A percentile compares a stretch with the other conserved stretches of the same genome.
phyloP scores from a whole-genome alignment of 2,329 filamentous ascomycete species.

The Tolypocladium cylindrosporum region DNA sequence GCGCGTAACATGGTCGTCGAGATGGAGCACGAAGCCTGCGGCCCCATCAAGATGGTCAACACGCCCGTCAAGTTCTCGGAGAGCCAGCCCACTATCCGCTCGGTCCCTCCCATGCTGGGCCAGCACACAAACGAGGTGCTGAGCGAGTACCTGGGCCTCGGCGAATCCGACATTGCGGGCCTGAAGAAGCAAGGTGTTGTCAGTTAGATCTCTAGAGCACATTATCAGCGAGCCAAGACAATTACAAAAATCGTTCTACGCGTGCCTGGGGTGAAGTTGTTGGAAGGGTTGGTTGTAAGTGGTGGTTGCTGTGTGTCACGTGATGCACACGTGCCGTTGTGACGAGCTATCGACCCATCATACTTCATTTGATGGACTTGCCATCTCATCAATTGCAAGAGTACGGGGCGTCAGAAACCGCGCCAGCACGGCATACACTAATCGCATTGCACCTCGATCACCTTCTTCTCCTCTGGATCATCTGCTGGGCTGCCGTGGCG shows the following conservation, averaged over 20 bases:
- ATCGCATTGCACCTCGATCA: not conserved
- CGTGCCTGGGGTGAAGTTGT: not conserved
- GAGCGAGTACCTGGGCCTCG: slow-evolving; percentile 50
- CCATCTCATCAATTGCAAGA: not conserved
- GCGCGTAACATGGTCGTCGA: slow-evolving; percentile 87
- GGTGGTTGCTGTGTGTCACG: not conserved
- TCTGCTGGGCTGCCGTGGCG: not conserved
- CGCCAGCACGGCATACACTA: not conserved
- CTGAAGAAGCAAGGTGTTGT: slow-evolving; percentile 61
- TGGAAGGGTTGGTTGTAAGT: too few species aligned
- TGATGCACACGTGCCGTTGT: not conserved
- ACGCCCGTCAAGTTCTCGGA: slow-evolving; percentile 92
- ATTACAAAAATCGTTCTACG: not conserved
- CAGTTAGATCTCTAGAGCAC: slow-evolving; percentile 21
- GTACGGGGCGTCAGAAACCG: not conserved
- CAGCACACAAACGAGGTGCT: slow-evolving; percentile 80
- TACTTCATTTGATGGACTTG: not conserved
- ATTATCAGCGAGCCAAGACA: not conserved
- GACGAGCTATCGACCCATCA: not conserved
- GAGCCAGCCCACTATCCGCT: slow-evolving; percentile 64
- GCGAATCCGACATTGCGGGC: slow-evolving; percentile 44
- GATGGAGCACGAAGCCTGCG: slow-evolving; percentile 73
- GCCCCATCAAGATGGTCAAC: slow-evolving; percentile 81
- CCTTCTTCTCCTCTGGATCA: not conserved
- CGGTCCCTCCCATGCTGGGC: slow-evolving; percentile 72